Percentiles rank a stretch among this genome's conserved stretches.
phyloP scores from a whole-genome alignment of 2,329 filamentous ascomycete genomes.

The Epicoccum nigrum region DNA sequence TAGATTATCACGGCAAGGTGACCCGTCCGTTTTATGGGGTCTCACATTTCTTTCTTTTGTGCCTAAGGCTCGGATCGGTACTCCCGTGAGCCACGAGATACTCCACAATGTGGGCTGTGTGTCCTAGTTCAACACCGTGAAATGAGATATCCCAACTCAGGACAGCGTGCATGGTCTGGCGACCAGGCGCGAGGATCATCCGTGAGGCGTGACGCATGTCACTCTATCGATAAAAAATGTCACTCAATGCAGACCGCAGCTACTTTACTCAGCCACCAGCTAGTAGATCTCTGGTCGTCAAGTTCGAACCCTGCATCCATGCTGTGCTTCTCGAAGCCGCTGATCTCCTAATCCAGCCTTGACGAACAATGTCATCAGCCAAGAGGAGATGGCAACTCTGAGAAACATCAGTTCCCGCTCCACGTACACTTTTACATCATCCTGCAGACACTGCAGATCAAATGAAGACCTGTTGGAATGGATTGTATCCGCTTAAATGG shows the following conservation, averaged over 20 bases:
- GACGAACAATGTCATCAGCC: not conserved
- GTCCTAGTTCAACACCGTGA: conserved; percentile 1
- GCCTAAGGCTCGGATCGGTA: no score
- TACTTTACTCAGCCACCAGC: no score
- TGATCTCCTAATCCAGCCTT: not conserved
- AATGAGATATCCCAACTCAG: conserved; percentile 1
- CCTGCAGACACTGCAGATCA: not conserved
- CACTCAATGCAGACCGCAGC: not conserved
- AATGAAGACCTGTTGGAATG: not conserved
- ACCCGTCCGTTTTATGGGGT: conserved; percentile 1
- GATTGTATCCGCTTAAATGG: not conserved
- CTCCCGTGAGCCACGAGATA: no score
- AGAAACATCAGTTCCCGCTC: conserved; percentile 8
- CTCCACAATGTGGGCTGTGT: not conserved
- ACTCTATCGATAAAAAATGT: not conserved
- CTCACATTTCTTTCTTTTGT: not conserved
- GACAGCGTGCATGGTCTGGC: not conserved
- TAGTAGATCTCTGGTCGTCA: not conserved
- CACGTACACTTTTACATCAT: conserved; percentile 3
- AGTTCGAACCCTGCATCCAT: not conserved
- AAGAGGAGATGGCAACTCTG: not conserved
- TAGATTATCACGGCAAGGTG: not conserved
- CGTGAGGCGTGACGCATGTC: not conserved
- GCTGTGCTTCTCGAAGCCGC: not conserved
- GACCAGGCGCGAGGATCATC: not conserved